These are phyloP conservation scores for Globisporangium carolinianum DNA, from an alignment of 352 stramenopile species.

Conservation along the genomic window DNA sequence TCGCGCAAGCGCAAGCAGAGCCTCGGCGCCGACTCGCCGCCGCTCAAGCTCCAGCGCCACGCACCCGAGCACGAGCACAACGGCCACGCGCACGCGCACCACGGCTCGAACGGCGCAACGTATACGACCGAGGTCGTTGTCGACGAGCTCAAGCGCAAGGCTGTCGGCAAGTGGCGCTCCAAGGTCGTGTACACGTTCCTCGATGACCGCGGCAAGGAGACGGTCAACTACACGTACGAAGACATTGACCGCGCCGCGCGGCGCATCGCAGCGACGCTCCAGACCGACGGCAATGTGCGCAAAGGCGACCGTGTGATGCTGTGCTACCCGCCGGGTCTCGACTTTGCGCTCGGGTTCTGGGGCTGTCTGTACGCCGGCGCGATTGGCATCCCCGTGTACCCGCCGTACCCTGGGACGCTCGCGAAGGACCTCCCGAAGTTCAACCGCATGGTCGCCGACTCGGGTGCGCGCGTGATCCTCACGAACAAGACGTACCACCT, in stretches of 20 bases:
- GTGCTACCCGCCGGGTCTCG: constrained; percentile 64
- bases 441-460: constrained; percentile 69
- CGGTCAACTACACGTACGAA: constrained; percentile 59
- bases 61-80: constrained; percentile 11
- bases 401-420: constrained; percentile 63
- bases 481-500: constrained; percentile 78
- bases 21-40: constrained; percentile 1
- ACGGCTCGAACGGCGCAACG: constrained; percentile 26
- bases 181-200: constrained; percentile 80
- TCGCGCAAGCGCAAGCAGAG: constrained; percentile 21
- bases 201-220: constrained; percentile 62
- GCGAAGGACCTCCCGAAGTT: constrained; percentile 78
- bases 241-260: constrained; percentile 60
- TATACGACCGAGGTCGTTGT: constrained; percentile 32
- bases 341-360: constrained; percentile 78
- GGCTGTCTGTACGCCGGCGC: constrained; percentile 70
- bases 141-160: constrained; percentile 43
- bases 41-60: constrained; percentile 28
- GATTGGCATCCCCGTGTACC: constrained; percentile 69
- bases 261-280: constrained; percentile 50
- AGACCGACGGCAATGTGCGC: constrained; percentile 32
- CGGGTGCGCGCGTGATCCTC: constrained; percentile 49
- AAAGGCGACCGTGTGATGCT: constrained; percentile 76
- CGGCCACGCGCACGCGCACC: neutral
- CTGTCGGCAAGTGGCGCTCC: constrained; percentile 36